Evolutionary conservation across 2,329 filamentous ascomycete genomes (phyloP).

Genomic region (Macrophomina phaseolina): DNA sequence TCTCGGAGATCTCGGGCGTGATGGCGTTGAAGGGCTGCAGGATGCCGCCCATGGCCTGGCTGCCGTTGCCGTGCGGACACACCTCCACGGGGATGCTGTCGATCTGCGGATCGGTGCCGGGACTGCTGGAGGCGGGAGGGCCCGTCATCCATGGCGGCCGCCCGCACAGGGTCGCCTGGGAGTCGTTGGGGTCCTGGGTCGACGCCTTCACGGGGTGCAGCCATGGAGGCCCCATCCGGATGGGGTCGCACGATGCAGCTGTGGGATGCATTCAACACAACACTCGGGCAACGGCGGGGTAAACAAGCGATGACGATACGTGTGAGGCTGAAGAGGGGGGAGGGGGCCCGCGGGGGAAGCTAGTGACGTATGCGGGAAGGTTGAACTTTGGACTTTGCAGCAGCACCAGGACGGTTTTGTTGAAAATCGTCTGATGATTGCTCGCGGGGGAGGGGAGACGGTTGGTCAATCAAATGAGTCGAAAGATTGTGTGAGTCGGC

Average conservation of each 20-base stretch:
- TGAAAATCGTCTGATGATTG: slow-evolving; percentile 20
- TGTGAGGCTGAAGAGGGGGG: not conserved
- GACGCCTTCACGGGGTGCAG: slow-evolving; percentile 21
- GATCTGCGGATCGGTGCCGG: slow-evolving; percentile 17
- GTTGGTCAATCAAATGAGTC: slow-evolving; percentile 11
- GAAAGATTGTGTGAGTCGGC: not conserved
- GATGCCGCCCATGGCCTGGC: slow-evolving; percentile 8
- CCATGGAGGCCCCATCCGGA: slow-evolving; percentile 24
- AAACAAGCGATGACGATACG: not conserved
- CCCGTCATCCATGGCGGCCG: slow-evolving; percentile 15
- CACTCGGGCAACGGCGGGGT: not conserved
- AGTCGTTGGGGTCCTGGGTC: not conserved
- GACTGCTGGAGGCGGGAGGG: slow-evolving; percentile 5
- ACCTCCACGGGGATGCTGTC: not conserved
- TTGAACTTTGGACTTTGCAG: slow-evolving; percentile 15
- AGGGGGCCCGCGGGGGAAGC: not conserved
- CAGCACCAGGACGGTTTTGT: slow-evolving; percentile 12
- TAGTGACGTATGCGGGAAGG: slow-evolving; percentile 25
- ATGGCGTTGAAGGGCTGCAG: slow-evolving; percentile 6
- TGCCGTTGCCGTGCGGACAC: slow-evolving; percentile 25
- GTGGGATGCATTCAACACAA: slow-evolving; percentile 20
- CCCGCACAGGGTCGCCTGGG: slow-evolving; percentile 4
- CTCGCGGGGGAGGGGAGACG: not conserved
- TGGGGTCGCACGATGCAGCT: slow-evolving; percentile 16
- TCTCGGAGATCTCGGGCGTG: slow-evolving; percentile 18